These are phyloP conservation scores for Podaxis mareebaensis DNA, from an alignment of 768 basidiomycete species.

Conservation along the genomic window DNA sequence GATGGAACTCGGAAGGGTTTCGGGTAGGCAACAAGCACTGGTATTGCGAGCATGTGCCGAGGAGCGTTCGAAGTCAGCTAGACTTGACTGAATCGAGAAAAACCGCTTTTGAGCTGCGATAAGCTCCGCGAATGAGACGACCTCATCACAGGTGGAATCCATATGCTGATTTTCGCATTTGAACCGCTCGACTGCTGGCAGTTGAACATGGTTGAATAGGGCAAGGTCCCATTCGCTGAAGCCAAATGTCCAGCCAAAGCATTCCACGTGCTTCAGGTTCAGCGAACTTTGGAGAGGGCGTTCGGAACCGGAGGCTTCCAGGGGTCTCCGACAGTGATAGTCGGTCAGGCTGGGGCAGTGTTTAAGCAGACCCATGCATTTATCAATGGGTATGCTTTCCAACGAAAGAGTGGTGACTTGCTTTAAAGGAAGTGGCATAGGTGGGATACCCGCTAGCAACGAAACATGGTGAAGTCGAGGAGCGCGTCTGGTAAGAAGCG, in stretches of 20 bases:
- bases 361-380: neutral
- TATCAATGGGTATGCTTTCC: neutral
- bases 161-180: neutral
- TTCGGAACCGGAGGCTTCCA: neutral
- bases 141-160: neutral
- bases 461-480: conserved; percentile 2
- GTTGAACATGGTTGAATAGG: neutral
- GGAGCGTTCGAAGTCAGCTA: neutral
- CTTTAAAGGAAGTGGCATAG: neutral
- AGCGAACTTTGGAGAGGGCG: neutral
- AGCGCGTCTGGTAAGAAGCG: neutral
- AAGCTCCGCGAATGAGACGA: neutral
- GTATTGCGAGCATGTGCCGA: neutral
- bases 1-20: neutral
- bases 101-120: neutral
- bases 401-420: conserved; percentile 3
- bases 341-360: conserved; percentile 1
- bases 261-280: neutral
- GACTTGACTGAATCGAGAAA: neutral
- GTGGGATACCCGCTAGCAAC: neutral
- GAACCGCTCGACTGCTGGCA: neutral
- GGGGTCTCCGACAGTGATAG: neutral
- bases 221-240: neutral
- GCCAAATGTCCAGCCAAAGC: conserved; percentile 3
- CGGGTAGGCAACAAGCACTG: neutral